Evolutionary conservation across 2,329 filamentous ascomycete species (phyloP).

Genomic region (Fusarium napiforme): DNA sequence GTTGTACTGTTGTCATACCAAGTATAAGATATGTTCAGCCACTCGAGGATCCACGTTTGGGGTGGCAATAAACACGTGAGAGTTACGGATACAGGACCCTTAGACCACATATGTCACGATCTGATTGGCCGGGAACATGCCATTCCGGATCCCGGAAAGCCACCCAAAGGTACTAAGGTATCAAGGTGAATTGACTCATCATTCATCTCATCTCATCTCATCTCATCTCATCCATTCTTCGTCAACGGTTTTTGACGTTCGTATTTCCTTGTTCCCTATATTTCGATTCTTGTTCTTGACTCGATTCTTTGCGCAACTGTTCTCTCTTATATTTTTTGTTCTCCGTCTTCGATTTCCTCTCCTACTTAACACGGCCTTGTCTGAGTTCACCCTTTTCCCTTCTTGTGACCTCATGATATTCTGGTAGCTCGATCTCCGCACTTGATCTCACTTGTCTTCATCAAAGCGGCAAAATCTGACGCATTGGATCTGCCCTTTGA

Average conservation of each 20-base stretch:
- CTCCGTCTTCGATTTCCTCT: not conserved
- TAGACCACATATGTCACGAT: not conserved
- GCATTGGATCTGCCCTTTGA: slow-evolving; percentile 1
- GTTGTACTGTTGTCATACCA: not conserved
- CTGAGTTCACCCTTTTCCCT: not conserved
- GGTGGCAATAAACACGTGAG: slow-evolving; percentile 8
- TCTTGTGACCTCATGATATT: slow-evolving; percentile 3
- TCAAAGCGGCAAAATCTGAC: slow-evolving; percentile 30
- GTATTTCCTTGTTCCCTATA: slow-evolving; percentile 6
- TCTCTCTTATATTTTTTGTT: not conserved
- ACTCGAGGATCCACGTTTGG: slow-evolving; percentile 4
- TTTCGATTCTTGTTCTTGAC: not conserved
- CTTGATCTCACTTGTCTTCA: slow-evolving; percentile 14
- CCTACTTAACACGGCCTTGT: not conserved
- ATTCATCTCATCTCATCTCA: not conserved
- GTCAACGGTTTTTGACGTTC: not conserved
- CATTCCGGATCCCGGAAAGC: slow-evolving; percentile 16
- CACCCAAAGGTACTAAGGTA: not conserved
- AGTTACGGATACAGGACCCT: not conserved
- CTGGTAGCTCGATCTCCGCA: slow-evolving; percentile 24
- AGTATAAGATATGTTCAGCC: not conserved
- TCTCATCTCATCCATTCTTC: not conserved
- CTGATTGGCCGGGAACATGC: slow-evolving; percentile 23
- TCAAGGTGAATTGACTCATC: slow-evolving; percentile 35
- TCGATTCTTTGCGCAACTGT: not conserved